These are phyloP conservation scores for Sclerotiophoma versabilis DNA, from an alignment of 2,329 filamentous ascomycete species.

Conservation along the genomic window DNA sequence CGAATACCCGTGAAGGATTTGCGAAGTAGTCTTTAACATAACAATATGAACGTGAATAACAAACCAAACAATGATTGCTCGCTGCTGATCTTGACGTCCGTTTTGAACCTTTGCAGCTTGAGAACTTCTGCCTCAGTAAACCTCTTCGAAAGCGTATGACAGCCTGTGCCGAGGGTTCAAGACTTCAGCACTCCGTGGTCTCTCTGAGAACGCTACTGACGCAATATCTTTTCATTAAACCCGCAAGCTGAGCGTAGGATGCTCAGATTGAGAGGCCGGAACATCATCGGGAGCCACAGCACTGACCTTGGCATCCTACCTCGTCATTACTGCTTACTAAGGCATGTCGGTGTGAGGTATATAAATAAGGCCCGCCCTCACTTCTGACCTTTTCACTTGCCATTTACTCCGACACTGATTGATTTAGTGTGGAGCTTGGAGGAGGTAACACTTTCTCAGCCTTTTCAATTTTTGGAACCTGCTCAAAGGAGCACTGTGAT, in stretches of 20 bases:
- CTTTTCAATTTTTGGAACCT: constrained; percentile 18
- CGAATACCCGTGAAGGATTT: too few relatives aligned
- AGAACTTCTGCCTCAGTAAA: too few relatives aligned
- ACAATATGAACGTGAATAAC: too few relatives aligned
- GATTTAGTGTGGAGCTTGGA: background rate
- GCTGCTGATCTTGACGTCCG: too few relatives aligned
- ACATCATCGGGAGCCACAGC: background rate
- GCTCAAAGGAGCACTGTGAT: constrained; percentile 23
- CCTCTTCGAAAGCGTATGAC: too few relatives aligned
- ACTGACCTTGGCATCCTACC: too few relatives aligned
- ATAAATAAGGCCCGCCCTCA: background rate
- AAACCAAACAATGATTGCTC: too few relatives aligned
- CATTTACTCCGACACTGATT: background rate
- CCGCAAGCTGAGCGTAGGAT: background rate
- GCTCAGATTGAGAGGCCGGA: background rate
- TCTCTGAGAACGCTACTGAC: background rate
- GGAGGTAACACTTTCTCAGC: background rate
- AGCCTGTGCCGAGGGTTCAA: too few relatives aligned
- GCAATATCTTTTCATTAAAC: background rate
- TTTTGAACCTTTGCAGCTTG: too few relatives aligned
- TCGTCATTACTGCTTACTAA: background rate
- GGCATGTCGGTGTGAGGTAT: background rate
- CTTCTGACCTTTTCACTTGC: background rate
- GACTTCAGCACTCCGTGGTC: too few relatives aligned
- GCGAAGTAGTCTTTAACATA: too few relatives aligned